phyloP scores from a whole-genome alignment of 2,329 filamentous ascomycete genomes.

The Ophiostoma perfectum region DNA sequence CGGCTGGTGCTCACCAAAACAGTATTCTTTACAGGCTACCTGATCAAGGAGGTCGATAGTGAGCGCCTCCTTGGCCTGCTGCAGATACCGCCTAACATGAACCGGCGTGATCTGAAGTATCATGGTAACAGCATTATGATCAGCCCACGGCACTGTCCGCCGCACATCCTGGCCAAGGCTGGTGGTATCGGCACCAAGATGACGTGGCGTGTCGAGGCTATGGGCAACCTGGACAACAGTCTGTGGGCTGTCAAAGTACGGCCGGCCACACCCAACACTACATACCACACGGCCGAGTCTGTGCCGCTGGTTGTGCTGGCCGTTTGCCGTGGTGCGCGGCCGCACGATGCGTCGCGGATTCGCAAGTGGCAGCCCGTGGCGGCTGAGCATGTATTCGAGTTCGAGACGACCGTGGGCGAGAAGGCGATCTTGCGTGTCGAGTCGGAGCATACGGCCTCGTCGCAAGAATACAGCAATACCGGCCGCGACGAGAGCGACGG shows the following conservation, averaged over 20 bases:
- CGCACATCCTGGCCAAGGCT: slow-evolving; percentile 70
- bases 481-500: not conserved
- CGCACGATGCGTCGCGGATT: slow-evolving; percentile 75
- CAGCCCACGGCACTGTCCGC: slow-evolving; percentile 67
- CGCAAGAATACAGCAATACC: not conserved
- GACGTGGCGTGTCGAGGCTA: slow-evolving; percentile 75
- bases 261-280: slow-evolving; percentile 57
- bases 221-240: slow-evolving; percentile 68
- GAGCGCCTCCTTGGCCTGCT: slow-evolving; percentile 67
- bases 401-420: slow-evolving; percentile 81
- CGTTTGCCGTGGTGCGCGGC: slow-evolving; percentile 66
- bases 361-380: slow-evolving; percentile 75
- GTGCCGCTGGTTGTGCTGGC: slow-evolving; percentile 78
- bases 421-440: slow-evolving; percentile 80
- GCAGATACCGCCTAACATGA: slow-evolving; percentile 51
- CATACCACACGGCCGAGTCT: slow-evolving; percentile 72
- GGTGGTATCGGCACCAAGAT: slow-evolving; percentile 82
- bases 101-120: slow-evolving; percentile 63
- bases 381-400: slow-evolving; percentile 63
- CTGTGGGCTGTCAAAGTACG: slow-evolving; percentile 82
- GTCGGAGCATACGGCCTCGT: slow-evolving; percentile 47
- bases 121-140: slow-evolving; percentile 92
- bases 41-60: slow-evolving; percentile 67
- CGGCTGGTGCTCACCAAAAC: slow-evolving; percentile 73
- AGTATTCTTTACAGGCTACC: slow-evolving; percentile 88